Percentiles rank a stretch among this genome's conserved stretches.
phyloP scores from a whole-genome alignment of 371 early-diverging fungal genomes.

The Dinochytrium kinnereticum region DNA sequence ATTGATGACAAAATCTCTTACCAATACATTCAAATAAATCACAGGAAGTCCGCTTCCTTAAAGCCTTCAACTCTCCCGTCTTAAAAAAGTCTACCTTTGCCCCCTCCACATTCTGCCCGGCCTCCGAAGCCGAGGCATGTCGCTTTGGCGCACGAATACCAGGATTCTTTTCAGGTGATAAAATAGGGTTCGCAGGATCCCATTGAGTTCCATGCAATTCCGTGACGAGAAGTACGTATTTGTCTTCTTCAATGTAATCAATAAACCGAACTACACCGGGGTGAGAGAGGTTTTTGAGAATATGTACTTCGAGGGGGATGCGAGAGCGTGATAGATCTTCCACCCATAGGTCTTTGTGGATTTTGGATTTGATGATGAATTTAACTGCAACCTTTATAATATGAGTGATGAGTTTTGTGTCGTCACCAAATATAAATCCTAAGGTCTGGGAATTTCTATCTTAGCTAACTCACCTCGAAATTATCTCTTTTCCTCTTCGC shows the following conservation, averaged over 20 bases:
- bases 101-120: constrained; percentile 18
- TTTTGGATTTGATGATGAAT: constrained; percentile 73
- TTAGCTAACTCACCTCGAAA: constrained; percentile 36
- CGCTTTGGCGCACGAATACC: constrained; percentile 17
- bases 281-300: constrained; percentile 53
- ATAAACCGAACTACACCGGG: constrained; percentile 57
- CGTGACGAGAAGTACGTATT: constrained; percentile 43
- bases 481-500: constrained; percentile 29
- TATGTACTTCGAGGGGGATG: constrained; percentile 39
- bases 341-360: constrained; percentile 65
- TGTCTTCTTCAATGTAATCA: constrained; percentile 31
- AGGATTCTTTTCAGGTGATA: constrained; percentile 23
- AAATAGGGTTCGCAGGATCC: constrained; percentile 16
- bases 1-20: not conserved
- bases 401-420: not conserved
- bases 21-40: constrained; percentile 55
- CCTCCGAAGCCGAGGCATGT: not conserved
- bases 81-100: constrained; percentile 28
- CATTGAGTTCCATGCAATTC: constrained; percentile 46
- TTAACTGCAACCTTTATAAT: constrained; percentile 71
- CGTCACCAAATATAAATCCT: not conserved
- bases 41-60: constrained; percentile 39
- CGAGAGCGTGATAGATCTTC: constrained; percentile 32
- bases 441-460: not conserved
- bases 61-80: constrained; percentile 16